phyloP scores from a whole-genome alignment of 495 filamentous ascomycete species.

The Podospora pseudocomata region DNA sequence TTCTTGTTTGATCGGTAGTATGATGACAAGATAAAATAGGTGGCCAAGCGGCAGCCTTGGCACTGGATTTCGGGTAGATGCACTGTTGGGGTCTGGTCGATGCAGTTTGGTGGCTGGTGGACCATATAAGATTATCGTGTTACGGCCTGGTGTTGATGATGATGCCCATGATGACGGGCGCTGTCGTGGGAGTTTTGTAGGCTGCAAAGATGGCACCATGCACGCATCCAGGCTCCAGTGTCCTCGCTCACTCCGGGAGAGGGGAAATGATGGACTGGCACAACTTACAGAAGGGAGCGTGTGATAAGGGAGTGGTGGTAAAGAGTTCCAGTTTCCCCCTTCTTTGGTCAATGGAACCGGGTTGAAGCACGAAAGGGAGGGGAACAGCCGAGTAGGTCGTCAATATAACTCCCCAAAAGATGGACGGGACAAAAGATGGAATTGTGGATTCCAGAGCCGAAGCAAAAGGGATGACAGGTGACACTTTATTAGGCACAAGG shows the following conservation, averaged over 20 bases:
- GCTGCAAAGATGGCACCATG: neutral
- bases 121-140: neutral
- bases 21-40: neutral
- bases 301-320: neutral
- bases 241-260: neutral
- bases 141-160: neutral
- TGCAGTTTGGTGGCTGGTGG: constrained; percentile 5
- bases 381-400: constrained; percentile 15
- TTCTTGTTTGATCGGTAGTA: constrained; percentile 3
- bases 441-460: constrained; percentile 15
- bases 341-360: constrained; percentile 15
- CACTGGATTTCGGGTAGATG: constrained; percentile 3
- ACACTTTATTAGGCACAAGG: constrained; percentile 17
- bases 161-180: neutral
- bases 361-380: constrained; percentile 27
- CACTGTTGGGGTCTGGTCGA: constrained; percentile 1
- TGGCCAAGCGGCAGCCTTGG: neutral
- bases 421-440: neutral
- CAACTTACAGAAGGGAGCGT: constrained; percentile 6
- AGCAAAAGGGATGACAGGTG: constrained; percentile 14
- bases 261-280: neutral
- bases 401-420: neutral
- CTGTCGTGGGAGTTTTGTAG: constrained; percentile 4
- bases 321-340: constrained; percentile 3
- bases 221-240: neutral